Evolutionary conservation across 2,329 filamentous ascomycete genomes (phyloP), one percentile per base, ranked within the genome.

Genomic region (Drechslera avenae): DNA sequence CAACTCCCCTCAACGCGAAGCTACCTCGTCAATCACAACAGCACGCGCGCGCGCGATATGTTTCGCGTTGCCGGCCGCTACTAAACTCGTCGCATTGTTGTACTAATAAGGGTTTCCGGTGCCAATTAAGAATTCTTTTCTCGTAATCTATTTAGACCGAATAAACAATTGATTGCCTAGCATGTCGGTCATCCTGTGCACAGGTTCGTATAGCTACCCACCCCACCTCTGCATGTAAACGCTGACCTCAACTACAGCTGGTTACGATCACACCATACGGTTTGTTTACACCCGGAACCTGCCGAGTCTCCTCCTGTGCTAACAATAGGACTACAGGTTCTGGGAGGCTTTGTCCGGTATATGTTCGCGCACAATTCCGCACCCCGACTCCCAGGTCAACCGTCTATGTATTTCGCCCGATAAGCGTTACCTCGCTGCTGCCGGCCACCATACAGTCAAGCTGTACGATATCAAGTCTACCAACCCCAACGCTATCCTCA

Each of bases 331-430:
- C 71, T 19, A 21, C 39, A 95, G 91, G 59, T 99, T 99, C 79
- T 99, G 94, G 94, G 94, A 99, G 76, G 94, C 94, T 1, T 84
- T 99, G 48, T 97, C 92, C 9, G 94, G 94, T 46, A 97, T 99
- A 67, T 99, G 94, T 78, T 97, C 91, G 34, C 90, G 94, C 60
- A 99, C 94, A 17, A 97, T 99, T 64, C 94, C 97, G 65, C 93
- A 99, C 71, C 91, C 94, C 2, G 94, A 99, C 75, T 97, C 93
- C 8, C 94, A 99, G 76, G 94, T 99, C 64, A 99, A 99, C 76
- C 90, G 94, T 35, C 87, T 99, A 40, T 97, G 93, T 75, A 99
- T 99, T 69, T 97, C 94, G 10, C 94, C 94, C 57, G 94, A 99
- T 79, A 99, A 99, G 77, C 89, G 93, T 57, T 97, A 89, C 75